Percentiles rank a stretch among this genome's conserved stretches.
Evolutionary conservation across 1,284 basidiomycete species (phyloP).

Genomic region (Melampsora larici-populina): DNA sequence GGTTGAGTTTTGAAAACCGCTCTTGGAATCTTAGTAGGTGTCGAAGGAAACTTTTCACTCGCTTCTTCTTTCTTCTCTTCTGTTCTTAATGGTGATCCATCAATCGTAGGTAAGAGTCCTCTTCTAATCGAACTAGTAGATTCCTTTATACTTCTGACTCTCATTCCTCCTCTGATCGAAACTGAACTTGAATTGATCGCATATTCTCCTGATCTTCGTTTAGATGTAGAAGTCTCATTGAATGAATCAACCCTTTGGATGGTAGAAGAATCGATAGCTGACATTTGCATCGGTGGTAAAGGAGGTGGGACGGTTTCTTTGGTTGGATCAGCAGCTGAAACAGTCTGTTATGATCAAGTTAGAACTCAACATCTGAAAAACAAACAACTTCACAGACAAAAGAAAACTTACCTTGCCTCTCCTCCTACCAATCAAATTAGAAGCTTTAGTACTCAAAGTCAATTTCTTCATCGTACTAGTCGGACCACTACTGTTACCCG

Average conservation of each 20-base stretch:
- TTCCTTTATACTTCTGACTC: conserved; percentile 60
- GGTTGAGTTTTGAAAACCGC: conserved; percentile 58
- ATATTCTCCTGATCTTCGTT: conserved; percentile 54
- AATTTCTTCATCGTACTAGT: conserved; percentile 57
- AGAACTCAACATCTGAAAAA: conserved; percentile 10
- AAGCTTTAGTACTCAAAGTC: conserved; percentile 78
- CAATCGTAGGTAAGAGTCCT: conserved; percentile 62
- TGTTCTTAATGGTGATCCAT: conserved; percentile 63
- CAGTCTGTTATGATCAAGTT: conserved; percentile 61
- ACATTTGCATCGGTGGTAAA: conserved; percentile 81
- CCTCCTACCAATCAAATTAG: conserved; percentile 79
- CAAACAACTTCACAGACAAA: conserved; percentile 45
- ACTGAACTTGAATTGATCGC: conserved; percentile 44
- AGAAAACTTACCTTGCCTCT: conserved; percentile 74
- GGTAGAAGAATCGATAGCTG: conserved; percentile 71
- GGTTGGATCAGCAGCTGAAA: conserved; percentile 71
- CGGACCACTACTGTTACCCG: neutral
- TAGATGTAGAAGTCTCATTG: conserved; percentile 53
- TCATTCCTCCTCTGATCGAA: conserved; percentile 55
- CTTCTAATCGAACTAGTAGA: conserved; percentile 62
- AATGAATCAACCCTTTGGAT: conserved; percentile 58
- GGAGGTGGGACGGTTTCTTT: conserved; percentile 62
- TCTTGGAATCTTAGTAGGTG: conserved; percentile 87
- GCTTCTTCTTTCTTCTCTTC: conserved; percentile 37
- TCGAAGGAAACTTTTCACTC: conserved; percentile 48